These are phyloP conservation scores for Stagonosporopsis tanaceti DNA, from an alignment of 2,329 filamentous ascomycete genomes.

Conservation along the genomic window DNA sequence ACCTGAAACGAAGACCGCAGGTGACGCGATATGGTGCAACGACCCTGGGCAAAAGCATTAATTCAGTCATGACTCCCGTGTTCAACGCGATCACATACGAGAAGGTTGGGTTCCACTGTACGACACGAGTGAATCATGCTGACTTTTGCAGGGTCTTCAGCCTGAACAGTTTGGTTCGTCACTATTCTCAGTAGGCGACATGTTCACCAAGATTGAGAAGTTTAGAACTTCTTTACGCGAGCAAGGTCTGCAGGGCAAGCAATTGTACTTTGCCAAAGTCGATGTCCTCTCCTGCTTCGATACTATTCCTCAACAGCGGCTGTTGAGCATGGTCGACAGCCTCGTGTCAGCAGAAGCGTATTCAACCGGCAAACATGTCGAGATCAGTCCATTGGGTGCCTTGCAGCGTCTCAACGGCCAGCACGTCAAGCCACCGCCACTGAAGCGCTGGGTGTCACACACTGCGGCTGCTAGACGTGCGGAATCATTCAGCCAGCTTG, in stretches of 20 bases:
- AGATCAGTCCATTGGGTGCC: constrained; percentile 65
- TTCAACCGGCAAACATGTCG: constrained; percentile 74
- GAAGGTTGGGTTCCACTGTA: constrained; percentile 60
- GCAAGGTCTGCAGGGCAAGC: constrained; percentile 45
- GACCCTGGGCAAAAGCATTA: constrained; percentile 71
- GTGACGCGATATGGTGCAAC: constrained; percentile 62
- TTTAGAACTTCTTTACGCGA: constrained; percentile 67
- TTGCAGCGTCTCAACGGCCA: constrained; percentile 43
- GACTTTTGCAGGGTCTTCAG: constrained; percentile 36
- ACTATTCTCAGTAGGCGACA: constrained; percentile 81
- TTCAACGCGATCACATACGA: constrained; percentile 82
- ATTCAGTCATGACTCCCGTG: constrained; percentile 74
- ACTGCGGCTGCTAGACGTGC: constrained; percentile 43
- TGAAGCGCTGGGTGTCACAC: constrained; percentile 53
- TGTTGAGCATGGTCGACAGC: constrained; percentile 71
- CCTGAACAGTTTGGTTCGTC: constrained; percentile 76
- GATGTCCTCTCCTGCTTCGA: constrained; percentile 95
- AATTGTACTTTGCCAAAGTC: constrained; percentile 87
- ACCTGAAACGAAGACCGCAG: constrained; percentile 73
- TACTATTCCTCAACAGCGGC: constrained; percentile 83
- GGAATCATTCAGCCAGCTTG: constrained; percentile 44
- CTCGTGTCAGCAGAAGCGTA: constrained; percentile 70
- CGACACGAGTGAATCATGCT: constrained; percentile 4
- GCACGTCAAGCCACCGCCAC: constrained; percentile 42
- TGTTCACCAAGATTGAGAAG: constrained; percentile 74